Evolutionary conservation across 2,329 filamentous ascomycete genomes (phyloP).

Genomic region (Penicillium expansum): DNA sequence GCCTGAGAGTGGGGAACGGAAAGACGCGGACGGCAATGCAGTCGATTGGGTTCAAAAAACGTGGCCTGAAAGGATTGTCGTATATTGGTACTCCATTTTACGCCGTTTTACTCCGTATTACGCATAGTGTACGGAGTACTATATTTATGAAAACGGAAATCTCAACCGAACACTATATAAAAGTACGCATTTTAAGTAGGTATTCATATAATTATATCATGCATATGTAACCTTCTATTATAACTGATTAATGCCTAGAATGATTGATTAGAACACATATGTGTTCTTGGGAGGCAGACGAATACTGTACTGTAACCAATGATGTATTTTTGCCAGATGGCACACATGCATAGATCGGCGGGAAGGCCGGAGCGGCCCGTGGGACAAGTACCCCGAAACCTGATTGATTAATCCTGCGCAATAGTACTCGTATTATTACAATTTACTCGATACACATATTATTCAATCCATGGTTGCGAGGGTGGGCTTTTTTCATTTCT

Average conservation of each 20-base stretch:
- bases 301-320: not conserved
- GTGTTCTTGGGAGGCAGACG: not conserved
- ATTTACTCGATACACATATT: conserved; percentile 1
- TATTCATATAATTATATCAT: not conserved
- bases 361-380: conserved; percentile 31
- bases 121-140: not conserved
- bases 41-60: conserved; percentile 30
- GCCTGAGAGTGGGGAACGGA: conserved; percentile 31
- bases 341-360: conserved; percentile 31
- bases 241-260: too few species aligned
- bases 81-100: conserved; percentile 2
- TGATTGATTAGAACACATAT: not conserved
- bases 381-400: conserved; percentile 26
- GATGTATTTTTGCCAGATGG: conserved; percentile 15
- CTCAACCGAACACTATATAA: not conserved
- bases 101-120: not conserved
- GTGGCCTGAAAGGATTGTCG: conserved; percentile 11
- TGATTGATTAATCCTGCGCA: conserved; percentile 14
- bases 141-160: conserved; percentile 1
- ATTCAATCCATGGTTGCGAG: conserved; percentile 1
- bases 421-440: conserved; percentile 15
- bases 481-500: not conserved
- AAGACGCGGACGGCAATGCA: conserved; percentile 38
- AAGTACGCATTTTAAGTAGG: not conserved
- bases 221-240: not conserved